Evolutionary conservation across 2,329 filamentous ascomycete genomes (phyloP).

Genomic region (Alternaria sp.): DNA sequence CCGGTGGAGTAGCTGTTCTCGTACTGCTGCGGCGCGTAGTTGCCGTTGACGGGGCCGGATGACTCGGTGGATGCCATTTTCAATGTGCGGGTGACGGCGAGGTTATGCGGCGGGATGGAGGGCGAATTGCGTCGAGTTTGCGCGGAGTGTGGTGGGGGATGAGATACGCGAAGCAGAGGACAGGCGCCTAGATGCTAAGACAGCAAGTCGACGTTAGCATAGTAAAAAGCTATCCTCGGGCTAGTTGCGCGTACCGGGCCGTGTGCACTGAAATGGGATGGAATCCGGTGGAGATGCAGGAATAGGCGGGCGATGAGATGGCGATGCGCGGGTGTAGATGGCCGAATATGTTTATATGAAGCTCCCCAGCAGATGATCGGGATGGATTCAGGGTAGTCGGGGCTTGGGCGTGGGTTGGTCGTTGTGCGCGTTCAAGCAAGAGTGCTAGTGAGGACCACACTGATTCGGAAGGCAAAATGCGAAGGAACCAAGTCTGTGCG

Average conservation of each 20-base stretch:
- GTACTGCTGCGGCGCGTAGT: slow-evolving; percentile 53
- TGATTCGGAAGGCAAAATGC: slow-evolving; percentile 19
- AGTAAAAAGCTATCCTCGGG: not conserved
- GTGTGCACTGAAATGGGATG: slow-evolving; percentile 16
- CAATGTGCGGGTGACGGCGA: slow-evolving; percentile 19
- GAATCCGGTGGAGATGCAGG: slow-evolving; percentile 9
- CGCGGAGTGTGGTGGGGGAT: slow-evolving; percentile 8
- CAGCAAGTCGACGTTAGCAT: slow-evolving; percentile 1
- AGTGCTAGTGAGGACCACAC: slow-evolving; percentile 19
- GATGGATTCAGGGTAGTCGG: slow-evolving; percentile 13
- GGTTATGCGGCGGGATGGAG: slow-evolving; percentile 10
- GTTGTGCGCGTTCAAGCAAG: slow-evolving; percentile 18
- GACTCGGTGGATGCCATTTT: slow-evolving; percentile 46
- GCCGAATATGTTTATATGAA: slow-evolving; percentile 14
- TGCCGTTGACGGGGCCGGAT: slow-evolving; percentile 55
- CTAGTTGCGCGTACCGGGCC: slow-evolving; percentile 21
- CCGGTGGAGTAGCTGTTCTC: slow-evolving; percentile 46
- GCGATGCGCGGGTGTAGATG: slow-evolving; percentile 19
- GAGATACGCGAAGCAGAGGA: slow-evolving; percentile 8
- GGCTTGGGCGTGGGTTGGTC: slow-evolving; percentile 5
- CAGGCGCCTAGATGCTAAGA: slow-evolving; percentile 8
- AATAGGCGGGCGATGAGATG: slow-evolving; percentile 8
- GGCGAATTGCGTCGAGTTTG: slow-evolving; percentile 4
- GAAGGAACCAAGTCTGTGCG: slow-evolving; percentile 20
- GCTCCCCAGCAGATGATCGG: slow-evolving; percentile 17